Conservation (phyloP, 2,329 filamentous ascomycete species). For the Alternaria triticimaculans region DNA sequence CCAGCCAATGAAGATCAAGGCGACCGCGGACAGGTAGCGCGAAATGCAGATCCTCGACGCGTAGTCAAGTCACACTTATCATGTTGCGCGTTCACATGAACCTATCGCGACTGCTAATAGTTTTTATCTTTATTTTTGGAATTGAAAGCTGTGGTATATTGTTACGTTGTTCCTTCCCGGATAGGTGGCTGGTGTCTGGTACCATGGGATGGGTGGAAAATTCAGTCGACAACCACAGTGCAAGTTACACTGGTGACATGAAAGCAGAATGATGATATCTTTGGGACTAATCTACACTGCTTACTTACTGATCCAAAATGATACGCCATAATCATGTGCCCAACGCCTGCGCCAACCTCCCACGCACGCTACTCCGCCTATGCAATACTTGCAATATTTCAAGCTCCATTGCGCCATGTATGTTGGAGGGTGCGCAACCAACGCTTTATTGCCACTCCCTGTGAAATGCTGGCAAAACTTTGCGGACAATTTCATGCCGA, state of each 20-base stretch:
- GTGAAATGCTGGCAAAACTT: conserved; percentile 11
- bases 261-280: conserved; percentile 1
- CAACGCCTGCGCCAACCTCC: conserved; percentile 4
- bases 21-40: neutral
- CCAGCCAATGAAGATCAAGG: conserved; percentile 23
- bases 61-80: neutral
- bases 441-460: neutral
- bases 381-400: conserved; percentile 7
- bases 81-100: neutral
- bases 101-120: neutral
- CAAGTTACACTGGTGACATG: neutral
- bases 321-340: conserved; percentile 5
- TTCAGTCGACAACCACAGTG: neutral
- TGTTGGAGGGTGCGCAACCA: neutral
- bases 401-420: conserved; percentile 13
- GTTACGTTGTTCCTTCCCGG: neutral
- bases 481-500: conserved; percentile 2
- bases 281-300: conserved; percentile 11
- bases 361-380: conserved; percentile 10
- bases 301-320: conserved; percentile 7
- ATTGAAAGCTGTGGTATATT: neutral
- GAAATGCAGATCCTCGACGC: neutral
- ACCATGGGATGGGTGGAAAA: neutral
- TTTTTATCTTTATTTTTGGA: neutral
- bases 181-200: neutral